phyloP scores from a whole-genome alignment of 257 asterid species.

The Gynochthodes officinalis region DNA sequence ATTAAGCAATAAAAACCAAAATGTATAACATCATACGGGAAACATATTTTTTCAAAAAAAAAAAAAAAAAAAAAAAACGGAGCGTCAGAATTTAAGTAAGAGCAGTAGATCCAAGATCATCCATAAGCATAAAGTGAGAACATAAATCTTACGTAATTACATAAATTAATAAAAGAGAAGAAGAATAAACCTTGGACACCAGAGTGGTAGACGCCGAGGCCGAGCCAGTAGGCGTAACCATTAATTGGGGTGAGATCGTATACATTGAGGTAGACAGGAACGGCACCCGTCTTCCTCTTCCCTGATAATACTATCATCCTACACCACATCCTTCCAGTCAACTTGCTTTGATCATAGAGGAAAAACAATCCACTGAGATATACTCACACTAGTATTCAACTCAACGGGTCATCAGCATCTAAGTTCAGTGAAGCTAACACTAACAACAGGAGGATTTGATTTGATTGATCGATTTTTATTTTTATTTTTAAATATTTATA shows the following conservation, averaged over 20 bases:
- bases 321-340: constrained; percentile 39
- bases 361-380: no score
- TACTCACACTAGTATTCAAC: no score
- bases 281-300: constrained; percentile 52
- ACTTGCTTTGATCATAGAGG: no score
- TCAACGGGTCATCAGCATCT: no score
- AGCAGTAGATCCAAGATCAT: neutral
- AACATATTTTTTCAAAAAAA: no score
- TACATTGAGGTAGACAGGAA: constrained; percentile 60
- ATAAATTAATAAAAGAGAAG: no score
- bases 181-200: constrained; percentile 52
- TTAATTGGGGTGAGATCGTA: constrained; percentile 69
- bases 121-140: neutral
- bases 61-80: neutral
- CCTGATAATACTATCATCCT: constrained; percentile 34
- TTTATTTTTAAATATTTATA: no score
- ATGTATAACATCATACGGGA: neutral
- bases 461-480: no score
- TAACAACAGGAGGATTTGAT: no score
- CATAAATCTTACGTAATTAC: no score
- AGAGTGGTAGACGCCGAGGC: constrained; percentile 70
- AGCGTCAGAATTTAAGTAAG: neutral
- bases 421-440: no score
- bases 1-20: neutral
- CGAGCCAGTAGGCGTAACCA: constrained; percentile 71